Conservation (phyloP, 2,329 filamentous ascomycete species). For the Microcyclospora pomicola region DNA sequence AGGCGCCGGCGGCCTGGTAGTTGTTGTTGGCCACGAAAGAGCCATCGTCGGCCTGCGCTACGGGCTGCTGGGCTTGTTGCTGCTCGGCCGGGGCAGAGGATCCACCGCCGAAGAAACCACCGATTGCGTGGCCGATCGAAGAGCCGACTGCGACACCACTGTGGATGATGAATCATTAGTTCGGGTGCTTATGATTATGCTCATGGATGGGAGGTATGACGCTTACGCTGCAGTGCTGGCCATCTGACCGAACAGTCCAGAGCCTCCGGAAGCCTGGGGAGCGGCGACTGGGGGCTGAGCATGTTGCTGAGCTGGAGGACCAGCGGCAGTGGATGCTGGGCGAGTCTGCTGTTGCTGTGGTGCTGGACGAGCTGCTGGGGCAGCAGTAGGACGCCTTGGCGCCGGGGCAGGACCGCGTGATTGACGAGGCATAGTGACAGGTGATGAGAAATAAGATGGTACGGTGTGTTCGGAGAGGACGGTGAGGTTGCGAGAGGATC, state of each 20-base stretch:
- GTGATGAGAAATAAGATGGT: constrained; percentile 1
- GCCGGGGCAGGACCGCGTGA: constrained; percentile 30
- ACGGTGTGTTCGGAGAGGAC: not conserved
- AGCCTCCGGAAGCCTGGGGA: constrained; percentile 42
- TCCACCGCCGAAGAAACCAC: constrained; percentile 71
- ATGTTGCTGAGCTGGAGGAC: constrained; percentile 32
- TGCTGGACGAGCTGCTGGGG: constrained; percentile 34
- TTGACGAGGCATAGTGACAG: constrained; percentile 34
- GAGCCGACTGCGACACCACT: constrained; percentile 96
- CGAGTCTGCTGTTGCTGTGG: constrained; percentile 49
- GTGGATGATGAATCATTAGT: constrained; percentile 12
- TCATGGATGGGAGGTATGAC: not conserved
- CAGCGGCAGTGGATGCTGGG: constrained; percentile 37
- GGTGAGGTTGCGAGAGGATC: not conserved
- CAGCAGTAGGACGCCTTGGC: constrained; percentile 31
- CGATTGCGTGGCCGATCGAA: constrained; percentile 87
- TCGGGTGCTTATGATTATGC: constrained; percentile 1
- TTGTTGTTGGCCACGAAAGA: constrained; percentile 16
- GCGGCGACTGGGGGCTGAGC: constrained; percentile 31
- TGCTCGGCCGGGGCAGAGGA: constrained; percentile 38
- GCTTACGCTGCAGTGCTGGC: constrained; percentile 91
- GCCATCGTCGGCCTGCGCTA: constrained; percentile 21
- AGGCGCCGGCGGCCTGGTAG: constrained; percentile 37
- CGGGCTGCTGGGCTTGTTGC: constrained; percentile 21
- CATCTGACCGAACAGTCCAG: constrained; percentile 91